A percentile compares a stretch with the other conserved stretches of the same genome.
Conservation (phyloP, 208 protist genomes). For the Leishmania guyanensis region DNA sequence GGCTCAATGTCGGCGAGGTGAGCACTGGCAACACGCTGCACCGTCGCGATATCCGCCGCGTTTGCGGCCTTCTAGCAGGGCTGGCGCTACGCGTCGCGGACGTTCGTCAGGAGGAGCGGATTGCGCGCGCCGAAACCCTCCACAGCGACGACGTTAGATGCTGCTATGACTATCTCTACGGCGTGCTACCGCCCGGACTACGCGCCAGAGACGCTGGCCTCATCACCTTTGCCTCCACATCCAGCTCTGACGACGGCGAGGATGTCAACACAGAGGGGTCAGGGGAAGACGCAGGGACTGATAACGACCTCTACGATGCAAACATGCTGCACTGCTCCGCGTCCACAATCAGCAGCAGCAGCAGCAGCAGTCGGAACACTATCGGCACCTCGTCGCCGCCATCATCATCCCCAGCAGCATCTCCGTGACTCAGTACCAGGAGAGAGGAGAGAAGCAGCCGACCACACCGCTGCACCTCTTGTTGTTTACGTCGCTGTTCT, state of each 20-base stretch:
- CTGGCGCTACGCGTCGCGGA: constrained; percentile 16
- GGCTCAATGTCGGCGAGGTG: not conserved
- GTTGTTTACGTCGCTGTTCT: not conserved
- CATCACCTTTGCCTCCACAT: constrained; percentile 1
- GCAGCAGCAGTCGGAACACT: not conserved
- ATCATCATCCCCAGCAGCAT: not conserved
- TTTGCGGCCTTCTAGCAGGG: constrained; percentile 16
- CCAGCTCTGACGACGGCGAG: constrained; percentile 1
- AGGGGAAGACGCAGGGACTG: too few species aligned
- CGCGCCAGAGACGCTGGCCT: constrained; percentile 2
- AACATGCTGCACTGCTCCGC: not conserved
- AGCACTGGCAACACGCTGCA: constrained; percentile 17
- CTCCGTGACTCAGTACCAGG: not conserved
- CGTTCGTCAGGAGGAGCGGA: constrained; percentile 2
- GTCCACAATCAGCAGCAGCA: not conserved
- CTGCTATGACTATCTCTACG: constrained; percentile 20
- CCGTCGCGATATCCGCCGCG: constrained; percentile 29
- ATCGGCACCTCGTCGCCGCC: constrained; percentile 1
- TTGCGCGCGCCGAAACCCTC: not conserved
- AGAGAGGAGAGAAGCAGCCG: not conserved
- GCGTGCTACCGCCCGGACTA: constrained; percentile 21
- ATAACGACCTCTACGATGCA: not conserved
- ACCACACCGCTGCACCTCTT: not conserved
- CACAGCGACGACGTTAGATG: not conserved
- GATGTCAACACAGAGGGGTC: not conserved